phyloP scores from a whole-genome alignment of 306 rosid species.

The Ormosia semicastrata region DNA sequence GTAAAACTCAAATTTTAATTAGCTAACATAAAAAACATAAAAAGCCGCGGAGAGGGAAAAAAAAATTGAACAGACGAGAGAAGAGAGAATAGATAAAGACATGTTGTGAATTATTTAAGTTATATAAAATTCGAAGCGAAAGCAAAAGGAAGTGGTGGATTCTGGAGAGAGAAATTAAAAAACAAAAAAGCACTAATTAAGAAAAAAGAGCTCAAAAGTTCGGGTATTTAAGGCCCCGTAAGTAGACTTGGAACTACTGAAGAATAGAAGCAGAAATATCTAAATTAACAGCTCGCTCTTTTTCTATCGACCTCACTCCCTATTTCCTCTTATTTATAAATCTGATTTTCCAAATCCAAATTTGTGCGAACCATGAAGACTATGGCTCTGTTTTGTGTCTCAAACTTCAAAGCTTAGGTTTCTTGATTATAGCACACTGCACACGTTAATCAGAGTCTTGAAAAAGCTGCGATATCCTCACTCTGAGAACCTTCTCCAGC shows the following conservation, averaged over 20 bases:
- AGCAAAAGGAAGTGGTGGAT: constrained; percentile 20
- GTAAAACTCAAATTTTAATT: too few relatives aligned
- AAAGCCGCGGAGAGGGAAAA: background rate
- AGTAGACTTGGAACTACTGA: constrained; percentile 22
- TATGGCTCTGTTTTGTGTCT: background rate
- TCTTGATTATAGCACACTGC: constrained; percentile 36
- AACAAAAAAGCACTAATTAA: background rate
- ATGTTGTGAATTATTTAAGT: background rate
- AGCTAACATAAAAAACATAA: background rate
- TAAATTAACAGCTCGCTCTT: background rate
- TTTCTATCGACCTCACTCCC: background rate
- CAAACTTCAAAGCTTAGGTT: constrained; percentile 28
- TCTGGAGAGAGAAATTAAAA: constrained; percentile 29
- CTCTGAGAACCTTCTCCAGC: background rate
- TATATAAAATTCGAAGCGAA: background rate
- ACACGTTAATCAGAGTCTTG: constrained; percentile 42
- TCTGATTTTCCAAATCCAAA: background rate
- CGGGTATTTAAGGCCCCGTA: constrained; percentile 37
- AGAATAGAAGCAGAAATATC: constrained; percentile 7
- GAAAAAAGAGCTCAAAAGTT: background rate
- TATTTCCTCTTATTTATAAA: background rate
- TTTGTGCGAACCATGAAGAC: background rate
- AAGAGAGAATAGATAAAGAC: constrained; percentile 26
- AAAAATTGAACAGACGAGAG: background rate
- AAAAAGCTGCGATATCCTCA: constrained; percentile 36